Conservation (phyloP, 2,329 filamentous ascomycete species). For the Exophiala sp. region DNA sequence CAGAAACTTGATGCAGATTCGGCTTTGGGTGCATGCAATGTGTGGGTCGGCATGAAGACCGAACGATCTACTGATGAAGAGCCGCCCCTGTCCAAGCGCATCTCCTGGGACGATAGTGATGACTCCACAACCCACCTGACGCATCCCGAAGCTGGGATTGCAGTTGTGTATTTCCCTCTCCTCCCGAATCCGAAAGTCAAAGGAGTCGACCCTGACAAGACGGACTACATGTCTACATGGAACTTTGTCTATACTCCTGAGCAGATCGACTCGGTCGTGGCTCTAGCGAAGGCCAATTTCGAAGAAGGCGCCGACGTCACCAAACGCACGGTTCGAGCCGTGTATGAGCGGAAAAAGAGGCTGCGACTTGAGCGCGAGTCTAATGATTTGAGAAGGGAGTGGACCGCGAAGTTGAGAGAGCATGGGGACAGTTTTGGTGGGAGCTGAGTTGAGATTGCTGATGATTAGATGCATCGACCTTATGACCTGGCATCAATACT, state of each 20-base stretch:
- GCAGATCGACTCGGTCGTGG: slow-evolving; percentile 78
- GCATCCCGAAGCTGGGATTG: slow-evolving; percentile 73
- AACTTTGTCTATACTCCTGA: slow-evolving; percentile 94
- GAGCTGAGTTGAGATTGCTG: too few relatives aligned
- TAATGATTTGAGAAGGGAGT: slow-evolving; percentile 32
- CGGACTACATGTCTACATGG: slow-evolving; percentile 91
- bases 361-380: slow-evolving; percentile 51
- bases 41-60: slow-evolving; percentile 84
- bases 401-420: slow-evolving; percentile 14
- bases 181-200: slow-evolving; percentile 69
- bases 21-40: slow-evolving; percentile 74
- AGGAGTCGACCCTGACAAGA: slow-evolving; percentile 73
- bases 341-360: slow-evolving; percentile 87
- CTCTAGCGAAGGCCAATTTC: slow-evolving; percentile 79
- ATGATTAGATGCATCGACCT: too few relatives aligned
- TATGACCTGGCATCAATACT: too few relatives aligned
- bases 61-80: slow-evolving; percentile 58
- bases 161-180: slow-evolving; percentile 86
- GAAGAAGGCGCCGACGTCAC: slow-evolving; percentile 74
- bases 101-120: slow-evolving; percentile 41
- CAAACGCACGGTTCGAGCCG: slow-evolving; percentile 69
- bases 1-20: slow-evolving; percentile 40
- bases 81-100: slow-evolving; percentile 47
- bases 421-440: slow-evolving; percentile 16
- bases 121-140: slow-evolving; percentile 64